Evolutionary conservation across 768 basidiomycete species (phyloP).

Genomic region (Boletus sp.): DNA sequence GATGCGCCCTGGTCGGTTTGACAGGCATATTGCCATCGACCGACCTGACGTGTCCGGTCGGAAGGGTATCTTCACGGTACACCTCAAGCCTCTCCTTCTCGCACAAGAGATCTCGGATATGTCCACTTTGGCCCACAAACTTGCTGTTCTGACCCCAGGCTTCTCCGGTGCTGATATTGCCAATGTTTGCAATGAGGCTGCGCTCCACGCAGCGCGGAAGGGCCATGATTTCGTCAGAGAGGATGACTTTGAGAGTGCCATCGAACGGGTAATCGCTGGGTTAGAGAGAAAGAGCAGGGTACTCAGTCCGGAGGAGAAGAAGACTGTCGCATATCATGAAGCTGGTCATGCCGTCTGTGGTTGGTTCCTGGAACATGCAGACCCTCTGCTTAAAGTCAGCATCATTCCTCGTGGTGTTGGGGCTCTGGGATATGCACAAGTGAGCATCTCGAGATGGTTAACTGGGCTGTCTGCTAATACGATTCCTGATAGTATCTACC

Average conservation of each 20-base stretch:
- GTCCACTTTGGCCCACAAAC: slow-evolving; percentile 77
- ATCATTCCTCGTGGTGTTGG: slow-evolving; percentile 97
- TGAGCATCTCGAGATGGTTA: slow-evolving; percentile 30
- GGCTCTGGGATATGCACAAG: slow-evolving; percentile 95
- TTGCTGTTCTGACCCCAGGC: slow-evolving; percentile 94
- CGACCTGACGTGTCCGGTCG: slow-evolving; percentile 93
- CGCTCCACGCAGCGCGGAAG: slow-evolving; percentile 89
- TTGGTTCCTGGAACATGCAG: slow-evolving; percentile 98
- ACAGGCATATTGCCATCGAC: slow-evolving; percentile 94
- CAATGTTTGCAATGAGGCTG: slow-evolving; percentile 98
- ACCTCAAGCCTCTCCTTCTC: slow-evolving; percentile 81
- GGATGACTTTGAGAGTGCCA: slow-evolving; percentile 92
- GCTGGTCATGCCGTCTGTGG: slow-evolving; percentile 98
- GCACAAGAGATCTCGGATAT: slow-evolving; percentile 49
- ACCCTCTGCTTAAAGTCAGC: slow-evolving; percentile 95
- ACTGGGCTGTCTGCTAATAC: slow-evolving; percentile 7
- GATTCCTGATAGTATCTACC: slow-evolving; percentile 70
- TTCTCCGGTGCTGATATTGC: slow-evolving; percentile 99
- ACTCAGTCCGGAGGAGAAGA: slow-evolving; percentile 94
- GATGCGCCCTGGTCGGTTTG: slow-evolving; percentile 97
- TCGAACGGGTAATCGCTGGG: slow-evolving; percentile 97
- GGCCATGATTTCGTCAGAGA: slow-evolving; percentile 76
- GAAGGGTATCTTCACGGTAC: slow-evolving; percentile 91
- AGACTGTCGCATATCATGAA: slow-evolving; percentile 97
- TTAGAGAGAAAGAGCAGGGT: slow-evolving; percentile 95